Base-by-base conservation (phyloP, 495 filamentous ascomycete species). In the Daldinia vernicosa region DNA sequence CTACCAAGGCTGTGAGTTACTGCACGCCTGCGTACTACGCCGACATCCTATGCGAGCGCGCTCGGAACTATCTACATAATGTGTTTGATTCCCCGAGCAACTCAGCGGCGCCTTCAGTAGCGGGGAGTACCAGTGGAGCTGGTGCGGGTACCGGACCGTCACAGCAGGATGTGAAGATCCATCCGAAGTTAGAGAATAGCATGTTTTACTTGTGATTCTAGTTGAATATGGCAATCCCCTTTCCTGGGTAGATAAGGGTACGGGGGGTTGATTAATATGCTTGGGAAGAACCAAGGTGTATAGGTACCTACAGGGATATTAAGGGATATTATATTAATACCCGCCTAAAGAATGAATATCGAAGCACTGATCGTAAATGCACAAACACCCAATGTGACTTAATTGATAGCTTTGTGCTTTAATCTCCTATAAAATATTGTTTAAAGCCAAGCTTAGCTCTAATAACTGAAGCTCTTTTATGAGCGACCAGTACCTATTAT, bases 1-100 rank as follows among this genome's bases (percentile, higher is more conserved):
- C 90, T 0, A 92, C 90, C 0, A 89, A 86, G 68, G 85, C 88
- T 0, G 89, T 92, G 7, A 87, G 84, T 61, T 79, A 90, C 11
- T 89, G 87, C 54, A 89, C 90, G 3, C 89, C 90, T 0, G 90
- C 89, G 0, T 91, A 90, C 76, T 91, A 91, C 64, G 90, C 90
- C 6, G 89, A 92, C 78, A 72, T 90, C 5, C 81, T 88, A 1
- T 91, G 89, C 58, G 86, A 89, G 39, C 82, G 90, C 1, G 87
- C 86, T 0, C 77, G 89, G 14, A 86, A 84, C 69, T 91, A 90
- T 71, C 75, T 91, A 4, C 75, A 78, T 9, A 75, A 82, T 15
- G 43, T 84, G 1, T 87, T 86, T 58, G 82, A 83, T 27, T 12
- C 35, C 11, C n/a, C 39, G n/a, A 26, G 37, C 32, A 77, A 9